Percentiles rank a stretch among this genome's conserved stretches.
Evolutionary conservation across 2,329 filamentous ascomycete genomes (phyloP).

Genomic region (Colletotrichum sp.): DNA sequence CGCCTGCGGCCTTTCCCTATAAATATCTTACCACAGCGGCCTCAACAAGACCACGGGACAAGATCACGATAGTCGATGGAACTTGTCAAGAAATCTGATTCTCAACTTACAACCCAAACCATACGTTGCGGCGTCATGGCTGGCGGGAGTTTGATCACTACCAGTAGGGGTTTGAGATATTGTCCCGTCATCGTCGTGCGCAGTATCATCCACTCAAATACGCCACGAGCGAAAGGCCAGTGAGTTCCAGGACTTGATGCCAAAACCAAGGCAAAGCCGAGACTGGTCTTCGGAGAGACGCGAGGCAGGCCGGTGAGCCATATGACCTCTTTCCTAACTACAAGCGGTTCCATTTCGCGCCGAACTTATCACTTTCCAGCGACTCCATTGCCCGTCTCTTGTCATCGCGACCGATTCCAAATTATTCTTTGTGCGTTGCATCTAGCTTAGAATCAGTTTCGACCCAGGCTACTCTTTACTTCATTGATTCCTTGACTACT

Average conservation of each 20-base stretch:
- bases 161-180: neutral
- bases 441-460: rapidly evolving
- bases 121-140: rapidly evolving
- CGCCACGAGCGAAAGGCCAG: neutral
- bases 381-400: neutral
- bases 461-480: neutral
- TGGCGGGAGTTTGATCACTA: neutral
- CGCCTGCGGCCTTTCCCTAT: rapidly evolving
- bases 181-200: neutral
- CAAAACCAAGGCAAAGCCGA: neutral
- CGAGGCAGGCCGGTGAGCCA: rapidly evolving
- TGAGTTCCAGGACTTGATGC: neutral
- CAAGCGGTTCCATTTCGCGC: neutral
- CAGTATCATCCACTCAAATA: neutral
- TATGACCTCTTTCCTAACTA: rapidly evolving
- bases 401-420: too few species aligned
- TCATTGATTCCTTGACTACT: neutral
- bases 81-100: too few species aligned
- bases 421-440: rapidly evolving
- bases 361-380: neutral
- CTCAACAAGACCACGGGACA: neutral
- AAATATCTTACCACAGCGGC: neutral
- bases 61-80: rapidly evolving
- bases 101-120: neutral
- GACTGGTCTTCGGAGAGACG: neutral